Conservation (phyloP, 192 early-diverging fungal species). For the Rhizoclosmatium sp. region DNA sequence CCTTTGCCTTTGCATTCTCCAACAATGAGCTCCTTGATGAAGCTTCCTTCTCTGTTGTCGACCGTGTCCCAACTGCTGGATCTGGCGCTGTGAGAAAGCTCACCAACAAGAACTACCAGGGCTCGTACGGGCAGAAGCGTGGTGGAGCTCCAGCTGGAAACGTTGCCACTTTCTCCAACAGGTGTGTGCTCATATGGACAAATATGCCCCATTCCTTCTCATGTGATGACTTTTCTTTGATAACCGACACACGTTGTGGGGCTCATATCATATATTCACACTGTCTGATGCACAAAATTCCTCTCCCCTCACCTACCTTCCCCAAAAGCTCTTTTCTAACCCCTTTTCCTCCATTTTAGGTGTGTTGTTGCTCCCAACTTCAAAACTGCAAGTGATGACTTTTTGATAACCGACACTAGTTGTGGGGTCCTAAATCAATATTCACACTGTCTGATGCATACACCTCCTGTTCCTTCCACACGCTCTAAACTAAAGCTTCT, state of each 20-base stretch:
- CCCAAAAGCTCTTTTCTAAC: conserved; percentile 2
- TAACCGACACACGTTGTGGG: conserved; percentile 1
- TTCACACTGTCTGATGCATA: conserved; percentile 36
- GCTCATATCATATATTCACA: conserved; percentile 37
- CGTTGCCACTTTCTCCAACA: conserved; percentile 27
- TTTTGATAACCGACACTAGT: neutral
- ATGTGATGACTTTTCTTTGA: conserved; percentile 9
- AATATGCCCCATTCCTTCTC: neutral
- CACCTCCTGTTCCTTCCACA: neutral
- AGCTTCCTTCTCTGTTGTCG: conserved; percentile 93
- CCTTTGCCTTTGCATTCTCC: conserved; percentile 84
- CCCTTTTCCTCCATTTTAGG: neutral
- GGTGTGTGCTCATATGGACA: conserved; percentile 1
- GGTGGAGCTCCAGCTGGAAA: conserved; percentile 30
- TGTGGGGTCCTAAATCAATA: conserved; percentile 1
- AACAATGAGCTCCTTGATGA: conserved; percentile 79
- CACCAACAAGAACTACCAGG: conserved; percentile 22
- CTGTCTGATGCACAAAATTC: conserved; percentile 31
- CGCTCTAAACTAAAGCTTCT: neutral
- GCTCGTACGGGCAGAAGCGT: conserved; percentile 44
- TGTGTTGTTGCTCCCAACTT: no score
- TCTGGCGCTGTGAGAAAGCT: conserved; percentile 24
- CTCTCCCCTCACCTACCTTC: neutral
- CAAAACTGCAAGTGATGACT: conserved; percentile 6
- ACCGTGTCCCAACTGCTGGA: conserved; percentile 70